A percentile compares a stretch with the other conserved stretches of the same genome.
phyloP scores from a whole-genome alignment of 129 eudicot species.

The Saussurea involucrata region DNA sequence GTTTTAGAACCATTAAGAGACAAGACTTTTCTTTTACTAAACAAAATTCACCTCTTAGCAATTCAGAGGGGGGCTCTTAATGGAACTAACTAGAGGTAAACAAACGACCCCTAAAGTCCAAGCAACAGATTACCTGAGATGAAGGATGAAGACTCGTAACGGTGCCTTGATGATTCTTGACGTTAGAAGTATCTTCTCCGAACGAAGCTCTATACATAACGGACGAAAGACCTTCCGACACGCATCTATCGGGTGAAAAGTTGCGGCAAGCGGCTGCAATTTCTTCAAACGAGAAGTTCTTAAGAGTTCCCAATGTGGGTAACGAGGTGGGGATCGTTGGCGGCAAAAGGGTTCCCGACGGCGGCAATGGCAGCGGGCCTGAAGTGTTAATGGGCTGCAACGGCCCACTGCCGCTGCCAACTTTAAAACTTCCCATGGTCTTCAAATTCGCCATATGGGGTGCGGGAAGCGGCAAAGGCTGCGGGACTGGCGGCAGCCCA shows the following conservation, averaged over 20 bases:
- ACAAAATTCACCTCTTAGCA: too few species aligned
- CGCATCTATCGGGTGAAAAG: slow-evolving; percentile 70
- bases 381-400: slow-evolving; percentile 35
- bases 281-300: slow-evolving; percentile 74
- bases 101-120: too few species aligned
- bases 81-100: too few species aligned
- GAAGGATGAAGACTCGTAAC: slow-evolving; percentile 83
- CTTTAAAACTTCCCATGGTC: slow-evolving; percentile 62
- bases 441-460: slow-evolving; percentile 49
- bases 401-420: slow-evolving; percentile 54
- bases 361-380: slow-evolving; percentile 76
- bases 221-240: slow-evolving; percentile 81
- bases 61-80: too few species aligned
- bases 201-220: slow-evolving; percentile 73
- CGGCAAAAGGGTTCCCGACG: slow-evolving; percentile 27
- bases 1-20: too few species aligned
- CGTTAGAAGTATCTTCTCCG: slow-evolving; percentile 54
- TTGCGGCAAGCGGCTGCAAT: slow-evolving; percentile 79
- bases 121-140: slow-evolving; percentile 66
- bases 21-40: too few species aligned
- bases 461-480: slow-evolving; percentile 93
- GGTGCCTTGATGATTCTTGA: slow-evolving; percentile 74
- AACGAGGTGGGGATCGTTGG: slow-evolving; percentile 34
- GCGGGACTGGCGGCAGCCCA: slow-evolving; percentile 55
- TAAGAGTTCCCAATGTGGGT: slow-evolving; percentile 42